Percentiles rank a stretch among this genome's conserved stretches.
These are phyloP conservation scores for Fraxinus greggii DNA, from an alignment of 305 asterid species.

Conservation along the genomic window DNA sequence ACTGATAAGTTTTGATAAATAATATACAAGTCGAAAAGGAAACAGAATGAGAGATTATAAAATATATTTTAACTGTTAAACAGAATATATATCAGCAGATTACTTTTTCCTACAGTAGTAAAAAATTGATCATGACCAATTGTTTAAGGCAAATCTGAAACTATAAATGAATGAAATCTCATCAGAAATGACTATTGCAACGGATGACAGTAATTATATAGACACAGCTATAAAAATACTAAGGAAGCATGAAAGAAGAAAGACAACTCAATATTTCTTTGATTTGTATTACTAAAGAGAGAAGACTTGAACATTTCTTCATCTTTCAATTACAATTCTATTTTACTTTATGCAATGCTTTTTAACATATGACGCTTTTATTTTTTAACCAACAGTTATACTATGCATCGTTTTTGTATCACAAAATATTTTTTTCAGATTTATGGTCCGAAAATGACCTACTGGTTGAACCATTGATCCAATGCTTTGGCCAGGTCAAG, in stretches of 20 bases:
- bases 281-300: not conserved
- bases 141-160: not conserved
- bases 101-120: not conserved
- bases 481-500: not conserved
- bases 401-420: not conserved
- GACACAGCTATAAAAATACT: not conserved
- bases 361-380: not conserved
- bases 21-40: not conserved
- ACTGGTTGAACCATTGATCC: not conserved
- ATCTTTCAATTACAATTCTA: not conserved
- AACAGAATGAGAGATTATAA: not conserved
- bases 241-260: not conserved
- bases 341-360: not conserved
- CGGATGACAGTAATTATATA: not conserved
- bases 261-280: not conserved
- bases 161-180: not conserved
- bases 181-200: not conserved
- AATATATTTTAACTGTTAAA: not conserved
- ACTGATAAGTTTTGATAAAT: not conserved
- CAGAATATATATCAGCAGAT: not conserved
- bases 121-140: not conserved
- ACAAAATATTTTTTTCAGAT: not conserved
- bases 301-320: not conserved
- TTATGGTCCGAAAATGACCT: not conserved
- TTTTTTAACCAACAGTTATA: not conserved